These are phyloP conservation scores for Trichoderma sp. DNA, from an alignment of 2,329 filamentous ascomycete genomes.

Conservation along the genomic window DNA sequence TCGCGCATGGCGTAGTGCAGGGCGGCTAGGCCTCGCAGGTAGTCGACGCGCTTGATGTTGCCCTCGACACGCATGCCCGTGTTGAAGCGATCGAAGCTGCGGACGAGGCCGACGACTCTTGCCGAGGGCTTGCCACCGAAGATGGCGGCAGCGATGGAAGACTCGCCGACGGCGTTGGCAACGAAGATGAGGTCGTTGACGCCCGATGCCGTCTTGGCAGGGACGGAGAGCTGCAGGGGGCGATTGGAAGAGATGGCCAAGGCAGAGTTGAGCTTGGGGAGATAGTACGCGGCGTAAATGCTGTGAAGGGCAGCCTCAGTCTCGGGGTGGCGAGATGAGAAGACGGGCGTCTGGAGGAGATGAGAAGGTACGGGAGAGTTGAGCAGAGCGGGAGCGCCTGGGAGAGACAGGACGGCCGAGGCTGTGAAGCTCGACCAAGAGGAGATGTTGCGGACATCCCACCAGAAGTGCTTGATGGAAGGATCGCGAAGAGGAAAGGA, in stretches of 20 bases:
- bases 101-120: conserved; percentile 79
- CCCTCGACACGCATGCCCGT: conserved; percentile 86
- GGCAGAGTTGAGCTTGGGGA: conserved; percentile 82
- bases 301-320: conserved; percentile 72
- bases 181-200: conserved; percentile 60
- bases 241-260: conserved; percentile 70
- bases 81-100: conserved; percentile 92
- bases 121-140: conserved; percentile 47
- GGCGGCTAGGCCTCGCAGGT: conserved; percentile 80
- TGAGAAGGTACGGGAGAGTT: conserved; percentile 62
- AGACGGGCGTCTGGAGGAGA: conserved; percentile 57
- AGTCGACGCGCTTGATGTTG: conserved; percentile 81
- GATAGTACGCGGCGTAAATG: conserved; percentile 74
- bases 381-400: conserved; percentile 69
- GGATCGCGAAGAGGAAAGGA: conserved; percentile 65
- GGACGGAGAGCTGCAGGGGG: conserved; percentile 53
- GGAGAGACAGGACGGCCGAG: conserved; percentile 66
- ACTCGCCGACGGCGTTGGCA: conserved; percentile 58
- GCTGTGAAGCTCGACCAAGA: conserved; percentile 79
- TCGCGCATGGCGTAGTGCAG: conserved; percentile 91
- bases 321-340: conserved; percentile 66
- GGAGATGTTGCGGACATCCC: conserved; percentile 85
- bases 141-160: conserved; percentile 52
- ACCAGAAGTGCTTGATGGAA: conserved; percentile 85
- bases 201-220: conserved; percentile 33